These are phyloP conservation scores for Pleurostoma richardsiae DNA, from an alignment of 2,329 filamentous ascomycete species.

Conservation along the genomic window DNA sequence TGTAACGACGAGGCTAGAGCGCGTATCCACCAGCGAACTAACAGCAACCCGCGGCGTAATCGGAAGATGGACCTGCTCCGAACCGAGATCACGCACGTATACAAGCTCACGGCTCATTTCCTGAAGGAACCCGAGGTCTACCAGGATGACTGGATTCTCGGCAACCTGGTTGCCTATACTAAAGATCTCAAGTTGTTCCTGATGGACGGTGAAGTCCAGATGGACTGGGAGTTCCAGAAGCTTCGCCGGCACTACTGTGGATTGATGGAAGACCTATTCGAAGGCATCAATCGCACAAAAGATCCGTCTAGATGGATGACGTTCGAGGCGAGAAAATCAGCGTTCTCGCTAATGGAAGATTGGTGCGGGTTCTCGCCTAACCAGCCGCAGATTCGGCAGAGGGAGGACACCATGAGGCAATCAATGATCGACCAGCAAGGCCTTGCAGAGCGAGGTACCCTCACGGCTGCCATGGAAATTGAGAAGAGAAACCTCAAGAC, in stretches of 20 bases:
- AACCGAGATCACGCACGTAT: constrained; percentile 94
- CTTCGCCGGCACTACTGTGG: constrained; percentile 91
- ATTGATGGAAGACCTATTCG: constrained; percentile 86
- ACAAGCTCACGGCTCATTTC: constrained; percentile 89
- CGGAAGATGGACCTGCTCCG: constrained; percentile 80
- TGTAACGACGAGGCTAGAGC: constrained; percentile 87
- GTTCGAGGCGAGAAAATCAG: constrained; percentile 91
- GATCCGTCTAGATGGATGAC: constrained; percentile 94
- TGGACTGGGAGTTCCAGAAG: constrained; percentile 90
- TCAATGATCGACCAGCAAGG: constrained; percentile 78
- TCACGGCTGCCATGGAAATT: constrained; percentile 90
- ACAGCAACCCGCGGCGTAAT: constrained; percentile 77
- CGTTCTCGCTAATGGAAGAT: constrained; percentile 95
- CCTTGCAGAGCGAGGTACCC: constrained; percentile 67
- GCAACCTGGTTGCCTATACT: constrained; percentile 82
- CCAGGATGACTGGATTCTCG: constrained; percentile 84
- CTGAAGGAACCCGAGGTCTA: constrained; percentile 73
- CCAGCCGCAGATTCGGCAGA: constrained; percentile 71
- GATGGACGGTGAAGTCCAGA: constrained; percentile 91
- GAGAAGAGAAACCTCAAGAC: constrained; percentile 90
- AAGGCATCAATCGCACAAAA: constrained; percentile 79
- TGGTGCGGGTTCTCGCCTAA: constrained; percentile 98
- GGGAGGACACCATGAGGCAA: constrained; percentile 84
- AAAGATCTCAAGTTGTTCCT: constrained; percentile 92
- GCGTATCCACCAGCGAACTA: constrained; percentile 79